Evolutionary conservation across 495 filamentous ascomycete species (phyloP).

Genomic region (Filosporella fistucella): DNA sequence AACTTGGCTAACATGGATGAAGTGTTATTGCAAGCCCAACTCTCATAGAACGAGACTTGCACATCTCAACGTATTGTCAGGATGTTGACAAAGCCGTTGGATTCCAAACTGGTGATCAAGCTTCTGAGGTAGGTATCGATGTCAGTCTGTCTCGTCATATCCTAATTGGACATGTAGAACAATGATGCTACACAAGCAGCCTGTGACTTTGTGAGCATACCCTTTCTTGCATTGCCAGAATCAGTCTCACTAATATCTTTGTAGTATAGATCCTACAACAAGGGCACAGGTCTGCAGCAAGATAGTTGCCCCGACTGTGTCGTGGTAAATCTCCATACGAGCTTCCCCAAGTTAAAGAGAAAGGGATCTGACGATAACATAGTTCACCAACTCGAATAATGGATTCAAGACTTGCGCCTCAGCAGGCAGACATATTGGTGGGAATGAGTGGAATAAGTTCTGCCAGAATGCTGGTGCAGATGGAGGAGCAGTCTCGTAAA

Average conservation of each 20-base stretch:
- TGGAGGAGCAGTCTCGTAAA: too few species aligned
- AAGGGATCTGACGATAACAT: neutral
- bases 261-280: neutral
- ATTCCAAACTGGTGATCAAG: neutral
- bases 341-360: neutral
- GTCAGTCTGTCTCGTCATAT: neutral
- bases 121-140: neutral
- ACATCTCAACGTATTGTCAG: neutral
- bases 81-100: neutral
- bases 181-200: neutral
- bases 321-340: neutral
- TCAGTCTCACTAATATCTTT: too few species aligned
- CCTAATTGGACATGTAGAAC: neutral
- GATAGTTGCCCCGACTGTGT: neutral
- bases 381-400: neutral
- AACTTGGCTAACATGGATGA: neutral
- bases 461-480: neutral
- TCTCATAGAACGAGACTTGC: neutral
- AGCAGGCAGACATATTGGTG: neutral
- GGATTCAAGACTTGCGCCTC: neutral
- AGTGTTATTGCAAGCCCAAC: neutral
- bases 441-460: neutral
- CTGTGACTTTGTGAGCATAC: too few species aligned
- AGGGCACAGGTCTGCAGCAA: neutral
- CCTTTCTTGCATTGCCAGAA: too few species aligned